phyloP scores from a whole-genome alignment of 108 stramenopile genomes.

The Cafeteria roenbergensis region DNA sequence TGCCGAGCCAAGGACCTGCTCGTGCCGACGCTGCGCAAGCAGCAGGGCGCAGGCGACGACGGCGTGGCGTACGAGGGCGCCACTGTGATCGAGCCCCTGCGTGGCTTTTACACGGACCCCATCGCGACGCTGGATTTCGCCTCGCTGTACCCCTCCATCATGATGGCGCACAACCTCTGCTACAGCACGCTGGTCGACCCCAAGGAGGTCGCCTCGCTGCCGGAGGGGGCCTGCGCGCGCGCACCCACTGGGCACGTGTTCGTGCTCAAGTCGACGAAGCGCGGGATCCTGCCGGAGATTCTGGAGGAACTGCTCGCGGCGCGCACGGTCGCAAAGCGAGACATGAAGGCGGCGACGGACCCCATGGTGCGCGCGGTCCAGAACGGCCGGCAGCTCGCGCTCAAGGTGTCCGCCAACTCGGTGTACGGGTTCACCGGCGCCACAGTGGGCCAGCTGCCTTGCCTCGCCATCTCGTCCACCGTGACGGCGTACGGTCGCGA shows the following conservation, averaged over 20 bases:
- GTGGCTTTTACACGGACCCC: slow-evolving; percentile 87
- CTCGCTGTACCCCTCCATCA: slow-evolving; percentile 94
- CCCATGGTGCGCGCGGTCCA: slow-evolving; percentile 96
- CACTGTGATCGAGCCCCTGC: slow-evolving; percentile 92
- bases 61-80: slow-evolving; percentile 91
- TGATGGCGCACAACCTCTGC: slow-evolving; percentile 98
- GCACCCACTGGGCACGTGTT: slow-evolving; percentile 81
- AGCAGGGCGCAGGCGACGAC: slow-evolving; percentile 36
- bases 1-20: slow-evolving; percentile 69
- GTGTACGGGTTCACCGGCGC: slow-evolving; percentile 99
- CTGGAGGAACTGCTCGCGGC: slow-evolving; percentile 74
- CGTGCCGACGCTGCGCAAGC: slow-evolving; percentile 73
- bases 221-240: slow-evolving; percentile 58
- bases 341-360: slow-evolving; percentile 93
- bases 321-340: slow-evolving; percentile 92
- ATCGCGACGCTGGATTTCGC: slow-evolving; percentile 99
- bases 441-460: slow-evolving; percentile 90
- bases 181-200: slow-evolving; percentile 78
- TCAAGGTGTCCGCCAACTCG: slow-evolving; percentile 94
- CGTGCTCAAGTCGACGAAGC: slow-evolving; percentile 69
- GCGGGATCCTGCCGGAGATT: slow-evolving; percentile 91
- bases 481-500: slow-evolving; percentile 87
- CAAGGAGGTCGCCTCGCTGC: slow-evolving; percentile 53
- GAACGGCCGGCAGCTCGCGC: slow-evolving; percentile 94
- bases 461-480: slow-evolving; percentile 88